Evolutionary conservation across 768 basidiomycete genomes (phyloP), one percentile per base, ranked within the genome.

Genomic region (Pseudohyphozyma bogoriensis): DNA sequence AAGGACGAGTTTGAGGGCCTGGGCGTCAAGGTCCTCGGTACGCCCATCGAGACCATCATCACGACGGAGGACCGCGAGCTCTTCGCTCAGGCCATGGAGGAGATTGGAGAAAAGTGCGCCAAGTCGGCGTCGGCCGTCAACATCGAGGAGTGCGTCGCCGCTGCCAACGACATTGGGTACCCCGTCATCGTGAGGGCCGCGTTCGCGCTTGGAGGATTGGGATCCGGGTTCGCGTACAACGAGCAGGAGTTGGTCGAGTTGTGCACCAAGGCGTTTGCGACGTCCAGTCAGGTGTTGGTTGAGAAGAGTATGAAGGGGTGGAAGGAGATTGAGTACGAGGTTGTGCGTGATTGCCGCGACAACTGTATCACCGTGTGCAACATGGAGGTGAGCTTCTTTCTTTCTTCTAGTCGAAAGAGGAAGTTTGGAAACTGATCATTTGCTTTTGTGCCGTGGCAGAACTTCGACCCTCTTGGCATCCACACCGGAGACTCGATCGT

Each of bases 301-400:
- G 95, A 99, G 79, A 92, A 84, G 80, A 91, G 88, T 69, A 97
- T 97, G 93, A 97, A 97, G 77, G 93, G 93, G 3, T 99, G 93
- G 93, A 97, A 99, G 77, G 93, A 99, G 78, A 93, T 99, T 67
- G 93, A 99, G 77, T 99, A 99, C 69, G 93, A 99, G 73, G 93
- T 99, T 52, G 93, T 97, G 15, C 81, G 93, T 60, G 93, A 99
- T 75, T 96, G 91, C 77, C 80, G 88, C 64, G 89, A 97, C 72
- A 99, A 99, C 73, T 97, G 93, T 73, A 97, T 97, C 77, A 93
- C 92, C 1, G 93, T 97, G 64, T 99, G 93, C 77, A 99, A 99
- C 78, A 99, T 99, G 93, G 93, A 99, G 87, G 92, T 91, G 51
- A 59, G 85, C 24, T 10, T 72, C 13, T n/a, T 6, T 49, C 51